A percentile compares a stretch with the other conserved stretches of the same genome.
These are phyloP conservation scores for Cyclanthera cordifolia DNA, from an alignment of 306 rosid genomes.

Conservation along the genomic window DNA sequence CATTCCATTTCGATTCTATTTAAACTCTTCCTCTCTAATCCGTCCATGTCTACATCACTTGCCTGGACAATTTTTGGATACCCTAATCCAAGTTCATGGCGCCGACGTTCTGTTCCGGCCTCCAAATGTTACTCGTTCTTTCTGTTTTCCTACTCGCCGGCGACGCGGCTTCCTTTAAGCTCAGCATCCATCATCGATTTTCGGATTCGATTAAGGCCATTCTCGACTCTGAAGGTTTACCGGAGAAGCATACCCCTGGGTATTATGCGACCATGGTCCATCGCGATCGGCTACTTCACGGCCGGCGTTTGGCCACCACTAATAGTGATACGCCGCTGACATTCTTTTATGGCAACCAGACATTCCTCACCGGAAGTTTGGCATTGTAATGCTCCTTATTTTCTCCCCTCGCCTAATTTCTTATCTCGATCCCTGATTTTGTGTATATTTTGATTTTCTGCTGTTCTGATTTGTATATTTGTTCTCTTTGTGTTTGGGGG, in stretches of 20 bases:
- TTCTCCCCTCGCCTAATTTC: not conserved
- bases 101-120: not conserved
- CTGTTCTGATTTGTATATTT: not conserved
- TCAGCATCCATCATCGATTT: constrained; percentile 54
- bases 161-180: constrained; percentile 35
- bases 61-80: not conserved
- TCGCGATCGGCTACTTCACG: constrained; percentile 47
- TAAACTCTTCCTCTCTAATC: not conserved
- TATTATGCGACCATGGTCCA: constrained; percentile 63
- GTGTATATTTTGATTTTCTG: not conserved
- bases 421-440: not conserved
- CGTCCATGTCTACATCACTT: not conserved
- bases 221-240: constrained; percentile 32
- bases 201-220: constrained; percentile 57
- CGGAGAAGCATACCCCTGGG: constrained; percentile 43
- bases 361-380: constrained; percentile 22
- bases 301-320: constrained; percentile 39
- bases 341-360: constrained; percentile 41
- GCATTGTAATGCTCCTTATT: constrained; percentile 44
- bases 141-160: not conserved
- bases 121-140: no score
- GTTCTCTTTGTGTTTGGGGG: not conserved
- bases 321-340: constrained; percentile 27
- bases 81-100: constrained; percentile 2
- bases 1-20: not conserved